Percentiles rank a stretch among this genome's conserved stretches.
Evolutionary conservation across 2,329 filamentous ascomycete genomes (phyloP).

Genomic region (Diaporthe eres): DNA sequence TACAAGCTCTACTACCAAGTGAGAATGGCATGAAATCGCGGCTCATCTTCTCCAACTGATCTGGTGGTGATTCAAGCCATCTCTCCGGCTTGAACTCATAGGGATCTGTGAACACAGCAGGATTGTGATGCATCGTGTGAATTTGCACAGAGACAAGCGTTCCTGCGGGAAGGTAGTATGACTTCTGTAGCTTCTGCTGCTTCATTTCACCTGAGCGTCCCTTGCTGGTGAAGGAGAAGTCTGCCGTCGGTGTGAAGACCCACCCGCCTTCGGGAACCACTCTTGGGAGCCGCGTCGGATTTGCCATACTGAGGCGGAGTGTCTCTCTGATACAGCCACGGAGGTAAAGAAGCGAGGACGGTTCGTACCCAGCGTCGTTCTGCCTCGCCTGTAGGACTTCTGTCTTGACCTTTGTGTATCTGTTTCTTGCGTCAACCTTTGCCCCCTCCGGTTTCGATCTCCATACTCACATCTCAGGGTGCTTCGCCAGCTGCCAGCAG

Average conservation of each 20-base stretch:
- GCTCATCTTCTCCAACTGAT: slow-evolving; percentile 36
- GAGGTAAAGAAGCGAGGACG: slow-evolving; percentile 42
- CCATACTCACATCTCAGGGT: slow-evolving; percentile 54
- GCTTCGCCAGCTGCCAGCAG: slow-evolving; percentile 58
- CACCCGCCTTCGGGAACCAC: slow-evolving; percentile 34
- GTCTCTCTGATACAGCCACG: slow-evolving; percentile 42
- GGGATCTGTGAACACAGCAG: slow-evolving; percentile 43
- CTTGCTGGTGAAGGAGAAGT: slow-evolving; percentile 24
- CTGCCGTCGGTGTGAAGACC: slow-evolving; percentile 3
- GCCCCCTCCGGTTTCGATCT: neutral
- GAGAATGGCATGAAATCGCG: slow-evolving; percentile 44
- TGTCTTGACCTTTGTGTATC: slow-evolving; percentile 27
- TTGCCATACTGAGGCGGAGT: slow-evolving; percentile 42
- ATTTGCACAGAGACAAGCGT: slow-evolving; percentile 33
- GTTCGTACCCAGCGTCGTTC: slow-evolving; percentile 9
- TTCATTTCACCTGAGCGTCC: neutral
- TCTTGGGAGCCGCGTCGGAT: slow-evolving; percentile 41
- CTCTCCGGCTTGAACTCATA: slow-evolving; percentile 43
- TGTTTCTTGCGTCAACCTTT: slow-evolving; percentile 34
- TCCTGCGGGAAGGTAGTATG: slow-evolving; percentile 21
- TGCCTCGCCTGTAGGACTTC: slow-evolving; percentile 19
- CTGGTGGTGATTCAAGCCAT: slow-evolving; percentile 40
- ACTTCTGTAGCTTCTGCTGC: neutral
- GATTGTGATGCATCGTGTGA: slow-evolving; percentile 44
- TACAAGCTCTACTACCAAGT: slow-evolving; percentile 44